phyloP scores from a whole-genome alignment of 1,284 basidiomycete genomes.

The Cutaneotrichosporon cyanovorans region DNA sequence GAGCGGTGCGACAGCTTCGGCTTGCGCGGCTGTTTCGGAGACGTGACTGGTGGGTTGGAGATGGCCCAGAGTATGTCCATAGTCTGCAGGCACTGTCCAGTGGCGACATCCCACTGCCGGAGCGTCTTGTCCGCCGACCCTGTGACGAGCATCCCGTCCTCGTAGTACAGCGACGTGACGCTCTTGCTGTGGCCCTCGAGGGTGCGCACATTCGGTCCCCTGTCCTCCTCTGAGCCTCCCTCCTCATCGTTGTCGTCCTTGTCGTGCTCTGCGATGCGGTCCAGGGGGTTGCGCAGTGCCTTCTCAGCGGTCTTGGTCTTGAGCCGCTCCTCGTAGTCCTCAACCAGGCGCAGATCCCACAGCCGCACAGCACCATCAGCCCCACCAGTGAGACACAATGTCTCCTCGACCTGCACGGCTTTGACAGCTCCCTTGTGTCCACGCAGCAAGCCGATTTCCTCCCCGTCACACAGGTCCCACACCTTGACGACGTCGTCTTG shows the following conservation, averaged over 20 bases:
- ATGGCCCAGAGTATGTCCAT: conserved; percentile 99
- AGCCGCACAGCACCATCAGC: conserved; percentile 74
- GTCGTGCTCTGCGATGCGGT: conserved; percentile 33
- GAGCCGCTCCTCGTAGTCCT: conserved; percentile 62
- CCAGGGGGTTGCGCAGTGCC: conserved; percentile 31
- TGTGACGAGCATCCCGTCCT: conserved; percentile 87
- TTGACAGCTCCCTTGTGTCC: conserved; percentile 75
- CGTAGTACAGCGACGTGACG: conserved; percentile 89
- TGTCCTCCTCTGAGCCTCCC: conserved; percentile 46
- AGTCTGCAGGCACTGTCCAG: conserved; percentile 95
- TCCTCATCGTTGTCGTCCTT: conserved; percentile 32
- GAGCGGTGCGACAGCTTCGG: conserved; percentile 35
- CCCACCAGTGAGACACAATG: conserved; percentile 82
- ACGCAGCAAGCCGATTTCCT: conserved; percentile 68
- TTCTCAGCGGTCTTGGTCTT: conserved; percentile 47
- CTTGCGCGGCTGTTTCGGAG: conserved; percentile 43
- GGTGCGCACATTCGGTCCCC: conserved; percentile 61
- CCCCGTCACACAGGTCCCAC: conserved; percentile 53
- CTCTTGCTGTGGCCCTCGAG: conserved; percentile 88
- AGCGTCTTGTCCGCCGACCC: conserved; percentile 98
- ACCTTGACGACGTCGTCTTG: conserved; percentile 56
- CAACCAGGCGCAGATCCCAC: conserved; percentile 79
- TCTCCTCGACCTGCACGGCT: conserved; percentile 86
- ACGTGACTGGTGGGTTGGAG: conserved; percentile 66
- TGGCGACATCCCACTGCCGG: conserved; percentile 94